Percentiles rank a stretch among this genome's conserved stretches.
These are phyloP conservation scores for Aaosphaeria pasadenensis DNA, from an alignment of 2,329 filamentous ascomycete genomes.

Conservation along the genomic window DNA sequence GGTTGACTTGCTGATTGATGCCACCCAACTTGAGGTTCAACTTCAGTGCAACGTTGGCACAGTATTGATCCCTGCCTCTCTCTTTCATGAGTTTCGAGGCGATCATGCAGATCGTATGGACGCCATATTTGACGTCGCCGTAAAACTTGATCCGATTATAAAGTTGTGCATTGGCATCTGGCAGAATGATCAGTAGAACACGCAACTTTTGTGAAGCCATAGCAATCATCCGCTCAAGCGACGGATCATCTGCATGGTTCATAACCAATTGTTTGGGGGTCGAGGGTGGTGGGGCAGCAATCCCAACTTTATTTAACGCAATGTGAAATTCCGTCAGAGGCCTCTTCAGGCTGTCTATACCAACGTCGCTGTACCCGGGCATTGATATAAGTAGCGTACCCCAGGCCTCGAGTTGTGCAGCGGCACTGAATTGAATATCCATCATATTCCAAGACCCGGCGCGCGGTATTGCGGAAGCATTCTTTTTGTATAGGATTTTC, in stretches of 20 bases:
- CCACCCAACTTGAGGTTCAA: slow-evolving; percentile 29
- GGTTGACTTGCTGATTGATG: slow-evolving; percentile 54
- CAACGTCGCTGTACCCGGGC: too few species aligned
- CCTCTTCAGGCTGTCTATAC: too few species aligned
- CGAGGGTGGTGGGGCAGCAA: too few species aligned
- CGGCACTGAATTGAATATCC: too few species aligned
- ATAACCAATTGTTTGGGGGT: too few species aligned
- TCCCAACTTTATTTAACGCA: too few species aligned
- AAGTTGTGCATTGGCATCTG: slow-evolving; percentile 11
- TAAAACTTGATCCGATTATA: slow-evolving; percentile 23
- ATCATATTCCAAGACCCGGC: slow-evolving; percentile 57
- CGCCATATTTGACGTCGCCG: slow-evolving; percentile 15
- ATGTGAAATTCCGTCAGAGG: too few species aligned
- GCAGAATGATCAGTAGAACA: slow-evolving; percentile 11
- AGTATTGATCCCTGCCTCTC: slow-evolving; percentile 17
- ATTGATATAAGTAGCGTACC: too few species aligned
- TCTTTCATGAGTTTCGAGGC: not conserved
- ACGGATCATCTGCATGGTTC: slow-evolving; percentile 2
- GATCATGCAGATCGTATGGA: slow-evolving; percentile 16
- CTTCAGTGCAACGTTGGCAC: slow-evolving; percentile 56
- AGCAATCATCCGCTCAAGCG: slow-evolving; percentile 3
- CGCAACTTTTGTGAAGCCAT: slow-evolving; percentile 1
- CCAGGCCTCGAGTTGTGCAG: too few species aligned
- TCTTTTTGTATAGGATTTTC: slow-evolving; percentile 53
- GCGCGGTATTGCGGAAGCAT: slow-evolving; percentile 27